A percentile compares a stretch with the other conserved stretches of the same genome.
These are phyloP conservation scores for Gaeumannomyces sp. DNA, from an alignment of 2,329 filamentous ascomycete species.

Conservation along the genomic window DNA sequence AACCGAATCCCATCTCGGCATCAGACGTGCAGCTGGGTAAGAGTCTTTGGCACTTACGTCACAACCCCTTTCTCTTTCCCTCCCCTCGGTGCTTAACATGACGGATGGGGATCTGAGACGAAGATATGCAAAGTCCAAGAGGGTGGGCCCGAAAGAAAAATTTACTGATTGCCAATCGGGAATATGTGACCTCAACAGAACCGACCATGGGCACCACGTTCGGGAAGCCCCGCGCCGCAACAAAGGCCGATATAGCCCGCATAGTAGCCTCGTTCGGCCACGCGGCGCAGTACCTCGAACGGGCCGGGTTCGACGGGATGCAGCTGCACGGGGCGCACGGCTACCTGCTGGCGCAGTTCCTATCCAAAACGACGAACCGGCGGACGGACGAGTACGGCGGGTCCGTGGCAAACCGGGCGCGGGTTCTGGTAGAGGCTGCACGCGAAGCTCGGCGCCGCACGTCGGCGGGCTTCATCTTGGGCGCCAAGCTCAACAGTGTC, in stretches of 20 bases:
- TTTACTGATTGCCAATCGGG: too few species aligned
- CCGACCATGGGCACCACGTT: slow-evolving; percentile 23
- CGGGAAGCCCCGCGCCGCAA: slow-evolving; percentile 46
- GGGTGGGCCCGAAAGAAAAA: too few species aligned
- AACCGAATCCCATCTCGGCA: slow-evolving; percentile 26
- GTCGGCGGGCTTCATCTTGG: slow-evolving; percentile 32
- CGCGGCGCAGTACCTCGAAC: slow-evolving; percentile 54
- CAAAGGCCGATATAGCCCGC: slow-evolving; percentile 45
- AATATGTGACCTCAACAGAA: too few species aligned
- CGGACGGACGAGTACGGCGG: slow-evolving; percentile 46
- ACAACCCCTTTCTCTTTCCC: too few species aligned
- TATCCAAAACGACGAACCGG: slow-evolving; percentile 40
- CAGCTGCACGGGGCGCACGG: slow-evolving; percentile 43
- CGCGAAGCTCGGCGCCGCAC: slow-evolving; percentile 26
- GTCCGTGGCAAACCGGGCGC: slow-evolving; percentile 35
- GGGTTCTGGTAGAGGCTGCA: slow-evolving; percentile 37
- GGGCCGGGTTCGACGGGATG: slow-evolving; percentile 53
- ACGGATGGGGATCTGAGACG: too few species aligned
- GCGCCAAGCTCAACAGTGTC: slow-evolving; percentile 52
- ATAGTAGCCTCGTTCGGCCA: slow-evolving; percentile 55
- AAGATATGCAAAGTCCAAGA: too few species aligned
- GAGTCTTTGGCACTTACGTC: slow-evolving; percentile 17
- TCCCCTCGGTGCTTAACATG: too few species aligned
- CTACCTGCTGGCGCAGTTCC: slow-evolving; percentile 48
- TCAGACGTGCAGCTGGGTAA: not conserved